Base-by-base conservation (phyloP, 768 basidiomycete species). In the Tremella yokohamensis region DNA sequence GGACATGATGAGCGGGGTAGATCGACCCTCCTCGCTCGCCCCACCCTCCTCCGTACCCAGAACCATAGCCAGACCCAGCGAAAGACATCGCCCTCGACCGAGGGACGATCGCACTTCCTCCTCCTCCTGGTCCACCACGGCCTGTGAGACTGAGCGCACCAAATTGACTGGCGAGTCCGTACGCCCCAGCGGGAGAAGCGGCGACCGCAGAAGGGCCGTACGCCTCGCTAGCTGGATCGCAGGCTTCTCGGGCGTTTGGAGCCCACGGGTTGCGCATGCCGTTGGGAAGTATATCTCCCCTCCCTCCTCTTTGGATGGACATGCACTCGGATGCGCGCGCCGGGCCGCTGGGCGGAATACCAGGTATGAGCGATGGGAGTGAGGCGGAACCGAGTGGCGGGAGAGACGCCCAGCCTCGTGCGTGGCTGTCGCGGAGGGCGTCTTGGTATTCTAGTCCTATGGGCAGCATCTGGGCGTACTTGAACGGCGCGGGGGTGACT, bases 211-310 rank as follows among this genome's bases (percentile, higher is more conserved):
- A 24, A 15, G 11, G 40, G 1, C 22, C 18, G 18, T 26, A 29
- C 56, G 6, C 20, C n/a, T 18, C 25, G 38, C 12, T 38, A 62
- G 55, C 8, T 51, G 15, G 7, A 47, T 38, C 37, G 52, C 68
- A 72, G 1, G 65, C 61, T 20, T 65, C 63, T 2, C 68, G 65
- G 0, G 53, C 44, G 42, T 69, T 65, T 3, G 64, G 58, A 20
- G 65, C 63, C 63, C 65, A 72, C 6, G 65, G 65, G 39, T 67
- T 69, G 9, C 65, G 37, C 20, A 63, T 20, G 0, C 70, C 70
- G 29, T 69, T 69, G 12, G 70, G 64, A 7, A 65, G 42, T 40
- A 61, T 25, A 22, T 54, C 44, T 20, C 49, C 40, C 1, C 34
- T 13, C 4, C 29, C 38, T 11, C 18, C 34, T 20, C 19, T 13